Evolutionary conservation across 371 early-diverging fungal species (phyloP), one percentile per base, ranked within the genome.

Genomic region (Rhizomucor miehei): DNA sequence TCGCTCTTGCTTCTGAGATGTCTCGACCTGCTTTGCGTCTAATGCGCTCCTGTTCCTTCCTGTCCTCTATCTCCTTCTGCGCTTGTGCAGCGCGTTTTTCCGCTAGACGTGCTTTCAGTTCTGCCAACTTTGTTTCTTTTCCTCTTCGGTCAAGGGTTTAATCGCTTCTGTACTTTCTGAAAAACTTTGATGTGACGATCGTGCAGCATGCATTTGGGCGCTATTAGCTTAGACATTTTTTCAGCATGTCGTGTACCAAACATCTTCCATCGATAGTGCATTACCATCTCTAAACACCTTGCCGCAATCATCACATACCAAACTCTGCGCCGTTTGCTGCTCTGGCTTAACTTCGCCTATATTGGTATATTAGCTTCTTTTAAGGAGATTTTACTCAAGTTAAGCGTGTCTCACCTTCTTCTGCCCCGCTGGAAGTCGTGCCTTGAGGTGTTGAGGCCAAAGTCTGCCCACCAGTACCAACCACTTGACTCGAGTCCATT

Each of bases 271-370:
- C 34, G 36, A 12, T n/a, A n/a, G n/a, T n/a, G 3, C 51, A 63
- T 66, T 75, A 80, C 85, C 78, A 73, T 91, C 89, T 23, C 88
- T 76, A 58, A 96, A 84, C 35, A 90, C 71, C 62, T 90, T 87
- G 44, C 84, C 81, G 63, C 97, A 96, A 55, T 93, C 95, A 59
- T 93, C 88, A 70, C 94, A 94, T 24, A 82, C 70, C 19, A 96
- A 74, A 19, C 90, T 90, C 49, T 88, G 84, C 2, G 90, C 88
- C 13, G 79, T 81, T 62, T 81, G 81, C 48, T 86, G 80, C 8
- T 80, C 82, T 24, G 82, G 81, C 34, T 80, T 75, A 43, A 89
- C 87, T 70, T 88, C 89, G 10, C 86, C 89, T 69, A 66, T 65
- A 60, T 44, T 19, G 17, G 17, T 37, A 12, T 5, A 53, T 13